Evolutionary conservation across 306 rosid genomes (phyloP), one percentile per base, ranked within the genome.

Genomic region (Urtica urens): DNA sequence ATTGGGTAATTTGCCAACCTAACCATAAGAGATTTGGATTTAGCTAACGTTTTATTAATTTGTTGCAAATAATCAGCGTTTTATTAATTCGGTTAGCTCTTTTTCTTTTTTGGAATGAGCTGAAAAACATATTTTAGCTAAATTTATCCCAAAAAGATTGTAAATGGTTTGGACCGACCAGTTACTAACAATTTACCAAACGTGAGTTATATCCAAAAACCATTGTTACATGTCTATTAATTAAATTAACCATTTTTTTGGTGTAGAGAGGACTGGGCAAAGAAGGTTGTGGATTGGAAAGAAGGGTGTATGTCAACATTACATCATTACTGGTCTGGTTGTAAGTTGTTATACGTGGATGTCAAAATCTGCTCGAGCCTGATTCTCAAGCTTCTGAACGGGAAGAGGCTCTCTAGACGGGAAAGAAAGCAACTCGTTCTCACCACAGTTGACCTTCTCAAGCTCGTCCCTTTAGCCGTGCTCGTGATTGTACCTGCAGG

Each of bases 311-410:
- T 72, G 8, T 79, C 95, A 0, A 84, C 95, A 0, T 53, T 81
- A 64, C 83, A 83, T 64, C 97, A 88, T 79, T 88, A 88, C 51
- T 88, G 97, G 97, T 59, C 84, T 71, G 97, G 97, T 54, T 65
- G 60, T 23, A 90, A 90, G 76, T 82, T 90, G 46, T 62, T 84
- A 18, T 82, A 90, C 75, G 82, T 59, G 27, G 95, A 90, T 67
- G 78, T 79, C 64, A 90, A 82, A 67, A 84, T 90, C 50, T 74
- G 95, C 57, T 90, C 87, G 38, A 74, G 95, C 41, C 67, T 84
- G 78, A 67, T 90, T 45, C 50, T 78, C 50, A 88, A 88, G 70
- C 97, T 88, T 74, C 88, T 93, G 17, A 77, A 78, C 55, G 97
- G 97, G 45, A 90, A 81, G 95, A 81, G 60, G 59, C 95, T 90